A percentile compares a stretch with the other conserved stretches of the same genome.
Evolutionary conservation across 345 rosid species (phyloP).

Genomic region (Anacardium occidentale): DNA sequence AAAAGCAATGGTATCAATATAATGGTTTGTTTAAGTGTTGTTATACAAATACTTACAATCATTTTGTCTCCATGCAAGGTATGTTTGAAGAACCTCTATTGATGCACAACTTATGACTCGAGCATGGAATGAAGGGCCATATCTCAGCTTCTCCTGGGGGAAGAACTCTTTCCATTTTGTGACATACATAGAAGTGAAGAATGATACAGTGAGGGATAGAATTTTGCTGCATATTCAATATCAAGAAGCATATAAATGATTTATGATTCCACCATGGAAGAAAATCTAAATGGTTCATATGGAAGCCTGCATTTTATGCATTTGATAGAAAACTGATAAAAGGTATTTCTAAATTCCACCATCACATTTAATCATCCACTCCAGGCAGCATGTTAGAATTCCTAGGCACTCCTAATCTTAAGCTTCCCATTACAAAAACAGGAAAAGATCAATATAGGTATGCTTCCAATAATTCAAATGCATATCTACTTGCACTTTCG

Average conservation of each 20-base stretch:
- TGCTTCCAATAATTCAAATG: not conserved
- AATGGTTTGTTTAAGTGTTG: not conserved
- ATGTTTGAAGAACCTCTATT: conserved; percentile 72
- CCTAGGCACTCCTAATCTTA: not conserved
- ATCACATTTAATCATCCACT: not conserved
- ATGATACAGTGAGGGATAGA: conserved; percentile 62
- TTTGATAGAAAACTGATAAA: not conserved
- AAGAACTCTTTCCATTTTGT: conserved; percentile 76
- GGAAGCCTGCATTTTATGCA: not conserved
- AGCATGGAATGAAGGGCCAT: conserved; percentile 70
- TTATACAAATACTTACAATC: conserved; percentile 54
- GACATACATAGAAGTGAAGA: conserved; percentile 63
- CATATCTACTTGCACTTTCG: not conserved
- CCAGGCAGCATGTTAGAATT: not conserved
- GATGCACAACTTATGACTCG: conserved; percentile 60
- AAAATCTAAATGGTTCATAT: not conserved
- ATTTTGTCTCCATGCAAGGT: conserved; percentile 86
- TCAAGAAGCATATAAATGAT: conserved; percentile 20
- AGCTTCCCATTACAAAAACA: not conserved
- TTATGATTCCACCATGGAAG: conserved; percentile 2
- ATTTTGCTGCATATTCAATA: conserved; percentile 69
- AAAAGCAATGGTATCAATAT: not conserved
- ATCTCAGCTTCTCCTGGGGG: conserved; percentile 49
- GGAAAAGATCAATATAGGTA: not conserved
- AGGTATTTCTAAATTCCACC: not conserved